These are phyloP conservation scores for Metschnikowia peoriensis DNA, from an alignment of 805 yeast species.

Conservation along the genomic window DNA sequence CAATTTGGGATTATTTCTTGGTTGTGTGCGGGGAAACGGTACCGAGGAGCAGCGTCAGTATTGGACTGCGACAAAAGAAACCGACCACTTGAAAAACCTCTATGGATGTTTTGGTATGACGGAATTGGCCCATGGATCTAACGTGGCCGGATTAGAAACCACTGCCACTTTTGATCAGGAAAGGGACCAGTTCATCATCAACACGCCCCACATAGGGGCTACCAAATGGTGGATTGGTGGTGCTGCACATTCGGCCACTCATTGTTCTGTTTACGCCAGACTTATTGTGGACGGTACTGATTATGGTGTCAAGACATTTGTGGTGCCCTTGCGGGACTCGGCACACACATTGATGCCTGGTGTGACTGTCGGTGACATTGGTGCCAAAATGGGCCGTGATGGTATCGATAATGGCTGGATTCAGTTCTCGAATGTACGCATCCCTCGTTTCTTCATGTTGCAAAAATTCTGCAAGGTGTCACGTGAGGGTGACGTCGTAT, in stretches of 20 bases:
- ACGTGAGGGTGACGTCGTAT: constrained; percentile 17
- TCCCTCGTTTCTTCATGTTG: constrained; percentile 22
- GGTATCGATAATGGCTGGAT: constrained; percentile 25
- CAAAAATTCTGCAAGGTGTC: constrained; percentile 21
- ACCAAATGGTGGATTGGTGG: constrained; percentile 27
- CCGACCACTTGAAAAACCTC: constrained; percentile 14
- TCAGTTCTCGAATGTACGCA: constrained; percentile 21
- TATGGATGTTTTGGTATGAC: constrained; percentile 25
- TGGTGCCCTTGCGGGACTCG: constrained; percentile 22
- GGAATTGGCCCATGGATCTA: constrained; percentile 23
- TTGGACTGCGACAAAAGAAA: constrained; percentile 20
- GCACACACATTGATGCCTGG: constrained; percentile 22
- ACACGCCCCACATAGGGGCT: constrained; percentile 24
- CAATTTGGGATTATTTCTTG: constrained; percentile 21
- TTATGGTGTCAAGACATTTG: constrained; percentile 23
- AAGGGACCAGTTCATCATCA: constrained; percentile 20
- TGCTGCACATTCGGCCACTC: constrained; percentile 24
- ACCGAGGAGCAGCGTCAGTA: constrained; percentile 17
- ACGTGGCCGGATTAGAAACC: constrained; percentile 24
- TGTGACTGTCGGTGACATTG: constrained; percentile 22
- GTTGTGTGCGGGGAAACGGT: constrained; percentile 23
- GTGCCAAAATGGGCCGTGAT: constrained; percentile 24
- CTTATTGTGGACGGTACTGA: constrained; percentile 21
- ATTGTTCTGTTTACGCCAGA: constrained; percentile 20
- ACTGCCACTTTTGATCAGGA: constrained; percentile 23